A percentile compares a stretch with the other conserved stretches of the same genome.
Evolutionary conservation across 441 rosid genomes (phyloP).

Genomic region (Metrosideros polymorpha): DNA sequence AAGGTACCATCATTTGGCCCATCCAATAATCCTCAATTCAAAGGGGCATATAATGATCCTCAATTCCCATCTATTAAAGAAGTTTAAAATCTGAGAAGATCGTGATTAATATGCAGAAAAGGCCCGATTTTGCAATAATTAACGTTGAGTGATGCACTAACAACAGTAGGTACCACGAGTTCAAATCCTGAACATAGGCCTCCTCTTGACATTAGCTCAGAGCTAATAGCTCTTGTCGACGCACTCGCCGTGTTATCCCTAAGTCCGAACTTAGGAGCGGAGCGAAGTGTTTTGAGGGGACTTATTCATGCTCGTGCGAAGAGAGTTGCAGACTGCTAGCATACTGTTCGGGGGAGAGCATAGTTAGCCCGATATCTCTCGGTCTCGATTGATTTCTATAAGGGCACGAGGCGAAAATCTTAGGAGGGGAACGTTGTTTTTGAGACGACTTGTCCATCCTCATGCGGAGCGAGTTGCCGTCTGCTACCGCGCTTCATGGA

Average conservation of each 20-base stretch:
- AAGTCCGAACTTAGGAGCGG: not conserved
- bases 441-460: not conserved
- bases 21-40: not conserved
- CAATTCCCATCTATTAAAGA: not conserved
- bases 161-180: not conserved
- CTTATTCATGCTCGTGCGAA: not conserved
- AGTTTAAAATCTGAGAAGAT: not conserved
- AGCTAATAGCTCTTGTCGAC: not conserved
- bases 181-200: not conserved
- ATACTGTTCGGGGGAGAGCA: fast-evolving
- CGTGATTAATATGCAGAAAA: not conserved
- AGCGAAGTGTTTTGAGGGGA: fast-evolving
- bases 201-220: not conserved
- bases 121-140: not conserved
- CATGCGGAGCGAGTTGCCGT: not conserved
- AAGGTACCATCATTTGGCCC: not conserved
- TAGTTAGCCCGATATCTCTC: not conserved
- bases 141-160: not conserved
- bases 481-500: not conserved
- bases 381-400: not conserved
- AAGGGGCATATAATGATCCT: not conserved
- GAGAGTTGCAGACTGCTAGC: not conserved
- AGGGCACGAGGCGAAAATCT: not conserved
- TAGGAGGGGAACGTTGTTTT: not conserved
- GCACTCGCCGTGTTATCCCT: not conserved